Base-by-base conservation (phyloP, 352 stramenopile genomes). In the Globisporangium recalcitrans region DNA sequence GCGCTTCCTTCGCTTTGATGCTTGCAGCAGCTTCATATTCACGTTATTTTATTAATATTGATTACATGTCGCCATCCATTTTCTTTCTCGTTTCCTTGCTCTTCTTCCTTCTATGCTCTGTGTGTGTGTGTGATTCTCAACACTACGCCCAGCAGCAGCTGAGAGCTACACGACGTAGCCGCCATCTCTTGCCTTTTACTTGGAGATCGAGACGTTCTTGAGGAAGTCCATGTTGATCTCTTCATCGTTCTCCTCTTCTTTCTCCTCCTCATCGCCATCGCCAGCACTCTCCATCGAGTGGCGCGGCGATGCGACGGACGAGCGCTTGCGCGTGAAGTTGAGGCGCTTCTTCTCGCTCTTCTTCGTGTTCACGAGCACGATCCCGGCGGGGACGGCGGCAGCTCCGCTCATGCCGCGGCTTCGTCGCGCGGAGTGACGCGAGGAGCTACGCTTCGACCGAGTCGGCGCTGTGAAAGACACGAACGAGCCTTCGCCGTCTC, bases 141-240 rank as follows among this genome's bases (percentile, higher is more conserved):
- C n/a, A n/a, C n/a, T 16, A 52, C 13, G 10, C 2, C 22, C 46
- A 52, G 11, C 22, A n/a, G n/a, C n/a, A n/a, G n/a, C n/a, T n/a
- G n/a, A n/a, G n/a, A 52, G 46, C 46, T 22, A 11, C 29, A 26
- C 51, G 26, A 24, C 19, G 36, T 14, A 36, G 32, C 1, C 31
- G 3, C 13, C 34, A 40, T 61, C 40, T 49, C 16, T 40, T 13
- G 13, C 46, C 26, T 27, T 48, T 38, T 72, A 63, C 29, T 72
- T 67, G 14, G 65, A 70, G 40, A 78, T 52, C 22, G 63, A 72
- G 26, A 83, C 65, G 38, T 60, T 77, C 47, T 74, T 74, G 68
- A 94, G 72, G 65, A 94, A 94, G 72, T 92, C 82, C 73, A 94
- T 75, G 77, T 94, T 92, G 53, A 94, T 68, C 53, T 73, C 77